Percentiles rank a stretch among this genome's conserved stretches.
These are phyloP conservation scores for Paramecium biaurelia DNA, from an alignment of 73 alveolate genomes.

Conservation along the genomic window DNA sequence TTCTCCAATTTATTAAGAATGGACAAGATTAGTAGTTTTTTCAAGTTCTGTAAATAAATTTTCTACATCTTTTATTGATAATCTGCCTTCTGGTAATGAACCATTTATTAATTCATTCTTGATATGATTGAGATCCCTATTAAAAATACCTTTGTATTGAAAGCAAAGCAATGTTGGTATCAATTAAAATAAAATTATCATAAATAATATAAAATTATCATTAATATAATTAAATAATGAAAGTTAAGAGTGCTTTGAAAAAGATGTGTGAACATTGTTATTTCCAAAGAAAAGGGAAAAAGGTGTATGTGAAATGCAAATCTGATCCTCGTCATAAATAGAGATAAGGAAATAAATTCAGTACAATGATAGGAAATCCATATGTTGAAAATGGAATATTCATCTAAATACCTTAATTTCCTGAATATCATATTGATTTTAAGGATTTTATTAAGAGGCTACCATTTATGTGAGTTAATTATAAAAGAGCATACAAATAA, in stretches of 20 bases:
- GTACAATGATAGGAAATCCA: conserved; percentile 1
- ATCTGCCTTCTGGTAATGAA: conserved; percentile 3
- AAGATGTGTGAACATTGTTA: conserved; percentile 60
- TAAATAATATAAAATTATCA: background rate
- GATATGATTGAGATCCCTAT: background rate
- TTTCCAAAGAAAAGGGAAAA: conserved; percentile 48
- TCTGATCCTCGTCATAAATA: conserved; percentile 64
- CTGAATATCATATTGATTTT: conserved; percentile 41
- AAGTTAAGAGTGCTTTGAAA: conserved; percentile 54
- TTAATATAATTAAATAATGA: conserved; percentile 37
- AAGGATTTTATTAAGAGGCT: conserved; percentile 34
- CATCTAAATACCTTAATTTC: conserved; percentile 28
- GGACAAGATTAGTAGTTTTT: background rate
- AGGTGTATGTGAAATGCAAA: conserved; percentile 55
- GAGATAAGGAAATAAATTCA: conserved; percentile 52
- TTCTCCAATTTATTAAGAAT: background rate
- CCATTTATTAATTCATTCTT: background rate
- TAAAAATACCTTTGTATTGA: background rate
- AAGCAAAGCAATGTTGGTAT: background rate
- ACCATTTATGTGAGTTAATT: conserved; percentile 40
- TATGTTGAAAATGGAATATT: conserved; percentile 12
- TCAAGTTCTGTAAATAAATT: background rate
- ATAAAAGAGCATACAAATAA: conserved; percentile 5
- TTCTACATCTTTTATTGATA: background rate
- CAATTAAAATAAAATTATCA: background rate